A percentile compares a stretch with the other conserved stretches of the same genome.
Evolutionary conservation across 1,284 basidiomycete species (phyloP).

Genomic region (Coniferiporia sulphurascens): DNA sequence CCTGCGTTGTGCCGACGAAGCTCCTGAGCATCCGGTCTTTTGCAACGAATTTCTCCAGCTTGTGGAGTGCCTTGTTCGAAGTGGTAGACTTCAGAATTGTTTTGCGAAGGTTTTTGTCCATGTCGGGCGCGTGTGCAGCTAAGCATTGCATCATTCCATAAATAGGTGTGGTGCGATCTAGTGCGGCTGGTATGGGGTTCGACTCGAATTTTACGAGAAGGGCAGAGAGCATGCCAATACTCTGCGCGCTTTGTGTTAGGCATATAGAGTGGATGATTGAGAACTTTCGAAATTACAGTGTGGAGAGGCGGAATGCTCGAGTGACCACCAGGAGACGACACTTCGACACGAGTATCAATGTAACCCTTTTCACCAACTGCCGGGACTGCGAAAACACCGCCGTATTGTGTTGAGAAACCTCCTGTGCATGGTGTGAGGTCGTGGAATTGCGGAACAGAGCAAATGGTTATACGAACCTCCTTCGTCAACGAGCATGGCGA

Average conservation of each 20-base stretch:
- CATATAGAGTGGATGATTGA: too few relatives aligned
- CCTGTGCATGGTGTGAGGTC: neutral
- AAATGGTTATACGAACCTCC: conserved; percentile 28
- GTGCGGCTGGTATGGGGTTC: conserved; percentile 30
- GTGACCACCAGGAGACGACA: conserved; percentile 42
- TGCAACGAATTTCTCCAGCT: conserved; percentile 38
- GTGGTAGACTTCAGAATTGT: conserved; percentile 33
- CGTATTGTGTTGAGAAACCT: conserved; percentile 21
- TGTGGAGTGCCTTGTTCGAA: conserved; percentile 38
- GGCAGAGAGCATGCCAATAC: conserved; percentile 43
- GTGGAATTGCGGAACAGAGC: neutral
- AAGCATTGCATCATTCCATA: conserved; percentile 40
- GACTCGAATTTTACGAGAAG: conserved; percentile 39
- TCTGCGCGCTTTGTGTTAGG: conserved; percentile 20
- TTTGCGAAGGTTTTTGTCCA: conserved; percentile 35
- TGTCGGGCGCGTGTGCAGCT: conserved; percentile 40
- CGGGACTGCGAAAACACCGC: conserved; percentile 30
- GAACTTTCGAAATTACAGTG: conserved; percentile 19
- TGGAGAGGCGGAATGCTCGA: conserved; percentile 38
- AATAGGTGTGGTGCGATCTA: conserved; percentile 38
- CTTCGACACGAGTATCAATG: conserved; percentile 35
- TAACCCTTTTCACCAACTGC: conserved; percentile 46
- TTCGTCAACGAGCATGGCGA: conserved; percentile 48
- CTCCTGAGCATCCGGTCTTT: conserved; percentile 26
- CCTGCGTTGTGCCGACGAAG: conserved; percentile 52